Conservation (phyloP, 2,329 filamentous ascomycete species). For the Aspergillus sp. region DNA sequence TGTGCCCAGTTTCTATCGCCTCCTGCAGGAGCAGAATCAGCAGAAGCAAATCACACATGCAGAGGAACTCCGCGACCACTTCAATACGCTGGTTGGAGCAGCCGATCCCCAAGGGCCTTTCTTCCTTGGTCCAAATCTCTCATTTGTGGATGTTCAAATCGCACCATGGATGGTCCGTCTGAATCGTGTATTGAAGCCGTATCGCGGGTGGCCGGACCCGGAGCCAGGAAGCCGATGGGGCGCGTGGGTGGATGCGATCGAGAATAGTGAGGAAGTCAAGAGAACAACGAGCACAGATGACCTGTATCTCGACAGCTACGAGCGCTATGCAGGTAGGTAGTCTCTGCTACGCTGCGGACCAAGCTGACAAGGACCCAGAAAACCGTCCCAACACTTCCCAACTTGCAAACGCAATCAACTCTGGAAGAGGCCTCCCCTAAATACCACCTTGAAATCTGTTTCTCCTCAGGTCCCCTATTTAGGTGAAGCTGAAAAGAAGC, state of each 20-base stretch:
- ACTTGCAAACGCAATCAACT: constrained; percentile 64
- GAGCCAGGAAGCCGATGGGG: constrained; percentile 68
- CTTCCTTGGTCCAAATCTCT: constrained; percentile 63
- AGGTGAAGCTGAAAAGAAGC: constrained; percentile 4
- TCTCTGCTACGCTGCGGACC: constrained; percentile 1
- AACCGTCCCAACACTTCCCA: constrained; percentile 64
- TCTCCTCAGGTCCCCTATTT: neutral
- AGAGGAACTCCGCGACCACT: constrained; percentile 66
- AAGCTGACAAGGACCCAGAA: constrained; percentile 44
- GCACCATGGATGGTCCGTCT: constrained; percentile 76
- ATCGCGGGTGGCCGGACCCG: constrained; percentile 68
- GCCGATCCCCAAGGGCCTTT: constrained; percentile 68
- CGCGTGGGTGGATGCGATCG: constrained; percentile 72
- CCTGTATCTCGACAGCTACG: constrained; percentile 70
- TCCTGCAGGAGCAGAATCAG: constrained; percentile 68
- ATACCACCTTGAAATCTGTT: neutral
- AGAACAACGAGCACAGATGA: constrained; percentile 70
- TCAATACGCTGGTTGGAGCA: constrained; percentile 64
- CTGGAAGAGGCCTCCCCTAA: constrained; percentile 58
- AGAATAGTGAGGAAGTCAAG: constrained; percentile 64
- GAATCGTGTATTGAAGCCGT: constrained; percentile 66
- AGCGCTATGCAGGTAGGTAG: constrained; percentile 61
- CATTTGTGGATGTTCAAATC: constrained; percentile 74
- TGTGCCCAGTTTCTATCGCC: constrained; percentile 74
- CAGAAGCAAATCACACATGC: constrained; percentile 63